Evolutionary conservation across 2,329 filamentous ascomycete genomes (phyloP).

Genomic region (Chrysoporthe austroafricana): DNA sequence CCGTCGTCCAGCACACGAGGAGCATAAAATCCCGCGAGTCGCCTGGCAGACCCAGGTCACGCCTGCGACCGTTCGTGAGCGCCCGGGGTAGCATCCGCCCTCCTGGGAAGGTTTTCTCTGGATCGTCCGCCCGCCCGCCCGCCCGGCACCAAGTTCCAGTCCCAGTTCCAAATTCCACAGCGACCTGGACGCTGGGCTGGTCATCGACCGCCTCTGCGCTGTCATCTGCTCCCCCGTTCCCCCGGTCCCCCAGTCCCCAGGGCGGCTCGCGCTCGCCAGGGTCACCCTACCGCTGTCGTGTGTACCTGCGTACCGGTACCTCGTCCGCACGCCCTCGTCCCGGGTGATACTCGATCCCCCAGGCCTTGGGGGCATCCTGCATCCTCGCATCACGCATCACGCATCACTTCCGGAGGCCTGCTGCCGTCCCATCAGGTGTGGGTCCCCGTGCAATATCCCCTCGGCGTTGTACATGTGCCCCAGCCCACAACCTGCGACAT

Average conservation of each 20-base stretch:
- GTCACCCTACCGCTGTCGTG: slow-evolving; percentile 3
- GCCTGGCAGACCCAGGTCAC: slow-evolving; percentile 23
- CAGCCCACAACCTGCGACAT: slow-evolving; percentile 28
- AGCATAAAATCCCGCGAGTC: not conserved
- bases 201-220: slow-evolving; percentile 16
- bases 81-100: slow-evolving; percentile 19
- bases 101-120: slow-evolving; percentile 10
- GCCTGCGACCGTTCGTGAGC: slow-evolving; percentile 18
- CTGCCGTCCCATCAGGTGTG: slow-evolving; percentile 19
- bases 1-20: not conserved
- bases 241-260: not conserved
- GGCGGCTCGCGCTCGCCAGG: not conserved
- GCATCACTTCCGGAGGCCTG: slow-evolving; percentile 14
- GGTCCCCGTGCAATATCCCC: slow-evolving; percentile 16
- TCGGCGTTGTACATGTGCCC: slow-evolving; percentile 23
- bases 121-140: slow-evolving; percentile 13
- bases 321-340: not conserved
- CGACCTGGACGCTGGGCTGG: slow-evolving; percentile 10
- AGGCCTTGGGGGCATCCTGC: slow-evolving; percentile 12
- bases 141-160: slow-evolving; percentile 17
- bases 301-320: not conserved
- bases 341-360: not conserved
- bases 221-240: slow-evolving; percentile 1
- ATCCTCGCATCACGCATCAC: slow-evolving; percentile 6
- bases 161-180: not conserved